phyloP scores from a whole-genome alignment of 805 yeast species.

The Candida insectalens region DNA sequence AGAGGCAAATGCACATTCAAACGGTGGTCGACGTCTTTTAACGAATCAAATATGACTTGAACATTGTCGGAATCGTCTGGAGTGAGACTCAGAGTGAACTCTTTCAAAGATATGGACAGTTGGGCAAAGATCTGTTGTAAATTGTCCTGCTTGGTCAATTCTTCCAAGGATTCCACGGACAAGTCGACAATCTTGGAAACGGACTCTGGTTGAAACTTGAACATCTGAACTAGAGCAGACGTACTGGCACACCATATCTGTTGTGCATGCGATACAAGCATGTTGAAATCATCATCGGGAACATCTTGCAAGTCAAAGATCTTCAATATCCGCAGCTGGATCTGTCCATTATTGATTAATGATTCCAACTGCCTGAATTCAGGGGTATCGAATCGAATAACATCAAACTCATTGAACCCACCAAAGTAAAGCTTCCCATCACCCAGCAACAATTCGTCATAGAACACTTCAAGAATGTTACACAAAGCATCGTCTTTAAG shows the following conservation, averaged over 20 bases:
- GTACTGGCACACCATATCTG: conserved; percentile 6
- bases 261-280: conserved; percentile 1
- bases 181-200: conserved; percentile 4
- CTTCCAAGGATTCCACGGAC: conserved; percentile 3
- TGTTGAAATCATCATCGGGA: conserved; percentile 1
- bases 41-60: conserved; percentile 1
- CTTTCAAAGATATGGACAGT: conserved; percentile 2
- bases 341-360: not conserved
- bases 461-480: conserved; percentile 3
- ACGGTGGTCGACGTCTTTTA: conserved; percentile 1
- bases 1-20: conserved; percentile 3
- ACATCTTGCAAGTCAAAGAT: conserved; percentile 4
- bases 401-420: conserved; percentile 7
- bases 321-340: conserved; percentile 4
- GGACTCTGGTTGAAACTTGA: conserved; percentile 1
- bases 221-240: conserved; percentile 1
- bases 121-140: conserved; percentile 1
- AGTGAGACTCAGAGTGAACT: conserved; percentile 4
- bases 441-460: conserved; percentile 4
- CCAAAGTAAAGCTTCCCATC: conserved; percentile 8
- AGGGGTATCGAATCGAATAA: conserved; percentile 1
- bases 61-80: conserved; percentile 2
- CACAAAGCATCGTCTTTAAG: not conserved
- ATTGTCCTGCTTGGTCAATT: not conserved
- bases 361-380: conserved; percentile 1